A percentile compares a stretch with the other conserved stretches of the same genome.
Evolutionary conservation across 1,284 basidiomycete genomes (phyloP).

Genomic region (Cryptococcus sp.): DNA sequence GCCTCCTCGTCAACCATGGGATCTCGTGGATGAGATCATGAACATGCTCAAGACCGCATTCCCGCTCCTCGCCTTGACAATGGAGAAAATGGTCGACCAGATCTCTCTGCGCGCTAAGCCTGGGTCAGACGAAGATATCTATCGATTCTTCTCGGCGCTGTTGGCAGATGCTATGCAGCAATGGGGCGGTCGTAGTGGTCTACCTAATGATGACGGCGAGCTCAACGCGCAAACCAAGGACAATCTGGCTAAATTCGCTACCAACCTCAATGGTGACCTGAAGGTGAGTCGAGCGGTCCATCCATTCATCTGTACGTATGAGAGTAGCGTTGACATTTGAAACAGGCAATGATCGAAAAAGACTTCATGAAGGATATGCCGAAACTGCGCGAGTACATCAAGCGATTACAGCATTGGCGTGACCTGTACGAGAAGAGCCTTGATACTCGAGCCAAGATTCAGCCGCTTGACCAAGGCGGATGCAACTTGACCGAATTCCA

Average conservation of each 20-base stretch:
- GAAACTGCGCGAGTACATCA: constrained; percentile 84
- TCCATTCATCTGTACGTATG: neutral
- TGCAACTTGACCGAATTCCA: constrained; percentile 98
- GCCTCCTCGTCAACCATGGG: constrained; percentile 74
- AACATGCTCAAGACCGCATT: constrained; percentile 95
- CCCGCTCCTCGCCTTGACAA: constrained; percentile 88
- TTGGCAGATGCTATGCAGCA: constrained; percentile 65
- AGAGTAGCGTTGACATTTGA: constrained; percentile 8
- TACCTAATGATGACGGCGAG: constrained; percentile 73
- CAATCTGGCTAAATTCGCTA: constrained; percentile 71
- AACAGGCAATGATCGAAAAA: constrained; percentile 78
- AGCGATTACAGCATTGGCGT: constrained; percentile 87
- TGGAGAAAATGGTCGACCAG: constrained; percentile 98
- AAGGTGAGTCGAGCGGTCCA: constrained; percentile 57
- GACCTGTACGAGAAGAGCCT: constrained; percentile 86
- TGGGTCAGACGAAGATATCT: constrained; percentile 89
- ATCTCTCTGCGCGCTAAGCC: constrained; percentile 90
- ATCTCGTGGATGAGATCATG: constrained; percentile 91
- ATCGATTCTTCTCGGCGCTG: constrained; percentile 84
- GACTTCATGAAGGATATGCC: constrained; percentile 85
- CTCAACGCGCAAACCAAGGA: constrained; percentile 61
- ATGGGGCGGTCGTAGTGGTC: constrained; percentile 69
- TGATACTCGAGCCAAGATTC: constrained; percentile 77
- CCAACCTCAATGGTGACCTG: constrained; percentile 65
- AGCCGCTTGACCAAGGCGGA: constrained; percentile 85